phyloP scores from a whole-genome alignment of 495 filamentous ascomycete genomes.

The Penicillium crystallinum region DNA sequence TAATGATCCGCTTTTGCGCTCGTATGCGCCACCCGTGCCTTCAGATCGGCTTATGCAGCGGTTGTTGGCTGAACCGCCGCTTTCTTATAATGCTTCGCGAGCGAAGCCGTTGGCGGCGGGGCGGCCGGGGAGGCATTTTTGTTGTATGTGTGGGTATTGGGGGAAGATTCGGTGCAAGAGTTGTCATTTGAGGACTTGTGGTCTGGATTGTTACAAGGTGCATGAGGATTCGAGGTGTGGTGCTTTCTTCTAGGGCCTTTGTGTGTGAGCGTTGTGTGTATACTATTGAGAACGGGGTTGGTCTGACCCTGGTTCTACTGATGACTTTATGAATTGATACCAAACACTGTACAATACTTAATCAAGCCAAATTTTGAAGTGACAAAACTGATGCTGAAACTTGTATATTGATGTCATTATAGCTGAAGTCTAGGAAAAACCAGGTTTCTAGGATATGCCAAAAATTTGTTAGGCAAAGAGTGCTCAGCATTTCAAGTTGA shows the following conservation, averaged over 20 bases:
- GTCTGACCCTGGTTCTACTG: neutral
- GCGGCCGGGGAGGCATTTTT: slow-evolving; percentile 67
- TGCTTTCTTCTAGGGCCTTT: slow-evolving; percentile 41
- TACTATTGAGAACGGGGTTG: slow-evolving; percentile 8
- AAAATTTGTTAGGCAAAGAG: neutral
- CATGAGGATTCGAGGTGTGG: slow-evolving; percentile 81
- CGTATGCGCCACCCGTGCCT: slow-evolving; percentile 58
- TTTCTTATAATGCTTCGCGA: slow-evolving; percentile 77
- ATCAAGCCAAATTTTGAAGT: slow-evolving; percentile 8
- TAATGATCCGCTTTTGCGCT: slow-evolving; percentile 57
- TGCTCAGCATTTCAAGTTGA: slow-evolving; percentile 75
- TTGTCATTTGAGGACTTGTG: slow-evolving; percentile 76
- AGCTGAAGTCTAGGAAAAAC: neutral
- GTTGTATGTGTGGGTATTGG: slow-evolving; percentile 92
- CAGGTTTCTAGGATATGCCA: neutral
- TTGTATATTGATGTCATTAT: neutral
- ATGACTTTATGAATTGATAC: slow-evolving; percentile 25
- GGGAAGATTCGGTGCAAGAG: slow-evolving; percentile 78
- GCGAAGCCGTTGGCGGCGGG: slow-evolving; percentile 46
- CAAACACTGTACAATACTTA: slow-evolving; percentile 16
- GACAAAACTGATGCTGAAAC: neutral
- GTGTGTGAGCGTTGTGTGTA: neutral
- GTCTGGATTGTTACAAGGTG: slow-evolving; percentile 70
- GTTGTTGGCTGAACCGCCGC: slow-evolving; percentile 63
- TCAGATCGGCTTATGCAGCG: slow-evolving; percentile 61